phyloP scores from a whole-genome alignment of 768 basidiomycete genomes.

The Suillus ampliporus region DNA sequence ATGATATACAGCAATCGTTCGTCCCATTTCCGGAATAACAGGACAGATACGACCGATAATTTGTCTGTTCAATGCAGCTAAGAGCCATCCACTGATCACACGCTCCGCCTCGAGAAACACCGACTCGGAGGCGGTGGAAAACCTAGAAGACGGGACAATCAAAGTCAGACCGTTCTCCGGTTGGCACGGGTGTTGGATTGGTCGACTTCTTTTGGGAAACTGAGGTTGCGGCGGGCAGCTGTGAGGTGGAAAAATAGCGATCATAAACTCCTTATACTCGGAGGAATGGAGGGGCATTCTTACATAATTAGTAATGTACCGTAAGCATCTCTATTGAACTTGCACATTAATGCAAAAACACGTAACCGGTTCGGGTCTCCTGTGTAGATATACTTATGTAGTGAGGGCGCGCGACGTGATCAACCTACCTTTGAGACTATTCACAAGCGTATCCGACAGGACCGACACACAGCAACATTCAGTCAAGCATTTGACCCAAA shows the following conservation, averaged over 20 bases:
- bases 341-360: background rate
- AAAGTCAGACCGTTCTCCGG: background rate
- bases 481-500: background rate
- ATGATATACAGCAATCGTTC: background rate
- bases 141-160: background rate
- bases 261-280: background rate
- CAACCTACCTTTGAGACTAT: background rate
- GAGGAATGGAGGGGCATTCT: too few species aligned
- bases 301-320: background rate
- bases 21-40: background rate
- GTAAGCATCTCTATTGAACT: background rate
- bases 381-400: background rate
- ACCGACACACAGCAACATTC: background rate
- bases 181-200: background rate
- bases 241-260: background rate
- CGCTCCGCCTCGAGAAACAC: background rate
- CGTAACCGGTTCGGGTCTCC: background rate
- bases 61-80: background rate
- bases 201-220: too few species aligned
- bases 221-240: background rate
- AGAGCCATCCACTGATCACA: background rate
- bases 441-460: too few species aligned
- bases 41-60: background rate
- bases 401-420: background rate
- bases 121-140: background rate